Conservation (phyloP, 768 basidiomycete species). For the Trametes gibbosa region DNA sequence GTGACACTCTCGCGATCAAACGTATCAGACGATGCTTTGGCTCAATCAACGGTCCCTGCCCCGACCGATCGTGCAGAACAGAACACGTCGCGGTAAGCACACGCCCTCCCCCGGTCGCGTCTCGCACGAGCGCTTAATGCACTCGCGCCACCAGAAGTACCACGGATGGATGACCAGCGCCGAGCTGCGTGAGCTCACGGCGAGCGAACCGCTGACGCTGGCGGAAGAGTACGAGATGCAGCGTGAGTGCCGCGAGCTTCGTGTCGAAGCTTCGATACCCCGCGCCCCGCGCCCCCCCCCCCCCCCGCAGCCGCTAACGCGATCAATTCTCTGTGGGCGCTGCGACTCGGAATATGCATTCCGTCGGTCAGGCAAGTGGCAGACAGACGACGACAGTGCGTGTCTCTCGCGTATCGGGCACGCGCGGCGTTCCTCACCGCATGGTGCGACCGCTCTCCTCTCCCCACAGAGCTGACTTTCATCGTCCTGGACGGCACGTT, state of each 20-base stretch:
- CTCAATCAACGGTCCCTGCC: neutral
- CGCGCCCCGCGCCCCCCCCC: neutral
- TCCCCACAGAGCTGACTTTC: conserved; percentile 76
- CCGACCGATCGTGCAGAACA: conserved; percentile 24
- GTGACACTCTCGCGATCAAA: conserved; percentile 29
- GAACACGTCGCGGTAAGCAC: conserved; percentile 41
- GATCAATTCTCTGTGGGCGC: neutral
- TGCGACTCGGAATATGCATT: conserved; percentile 2
- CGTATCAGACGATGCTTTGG: neutral
- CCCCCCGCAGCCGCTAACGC: neutral
- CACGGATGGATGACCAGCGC: conserved; percentile 85
- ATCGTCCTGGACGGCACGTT: conserved; percentile 64
- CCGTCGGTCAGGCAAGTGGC: conserved; percentile 69
- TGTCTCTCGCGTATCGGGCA: conserved; percentile 9
- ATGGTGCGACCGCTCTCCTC: no score
- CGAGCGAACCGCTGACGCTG: conserved; percentile 77
- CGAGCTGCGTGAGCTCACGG: conserved; percentile 71
- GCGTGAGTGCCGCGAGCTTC: conserved; percentile 41
- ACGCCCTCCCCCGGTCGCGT: neutral
- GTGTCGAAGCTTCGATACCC: neutral
- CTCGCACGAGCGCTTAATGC: neutral
- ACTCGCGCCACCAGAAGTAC: conserved; percentile 55
- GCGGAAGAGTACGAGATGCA: conserved; percentile 91
- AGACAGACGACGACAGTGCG: conserved; percentile 77
- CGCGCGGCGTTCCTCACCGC: neutral